Evolutionary conservation across 768 basidiomycete species (phyloP).

Genomic region (Pulveroboletus sp.): DNA sequence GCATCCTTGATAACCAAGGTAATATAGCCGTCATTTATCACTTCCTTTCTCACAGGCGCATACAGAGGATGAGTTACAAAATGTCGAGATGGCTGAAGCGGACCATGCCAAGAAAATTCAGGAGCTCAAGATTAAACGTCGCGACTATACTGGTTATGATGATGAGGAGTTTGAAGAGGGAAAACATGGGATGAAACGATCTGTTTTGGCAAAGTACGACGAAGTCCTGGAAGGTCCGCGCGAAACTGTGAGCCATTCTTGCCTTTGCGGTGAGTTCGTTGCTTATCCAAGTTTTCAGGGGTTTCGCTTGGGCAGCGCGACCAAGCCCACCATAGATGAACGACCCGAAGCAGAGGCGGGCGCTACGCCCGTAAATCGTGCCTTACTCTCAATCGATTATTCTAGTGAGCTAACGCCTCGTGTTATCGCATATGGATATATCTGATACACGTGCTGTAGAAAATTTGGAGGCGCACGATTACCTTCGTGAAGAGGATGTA

Average conservation of each 20-base stretch:
- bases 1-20: slow-evolving; percentile 95
- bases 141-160: slow-evolving; percentile 92
- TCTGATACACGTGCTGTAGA: slow-evolving; percentile 44
- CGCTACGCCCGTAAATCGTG: slow-evolving; percentile 66
- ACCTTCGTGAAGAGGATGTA: slow-evolving; percentile 83
- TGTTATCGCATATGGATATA: background rate
- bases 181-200: slow-evolving; percentile 71
- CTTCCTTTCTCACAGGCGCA: background rate
- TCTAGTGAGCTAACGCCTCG: slow-evolving; percentile 54
- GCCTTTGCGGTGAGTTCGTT: background rate
- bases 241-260: slow-evolving; percentile 50
- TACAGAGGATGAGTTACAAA: slow-evolving; percentile 95
- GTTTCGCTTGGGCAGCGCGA: slow-evolving; percentile 77
- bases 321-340: slow-evolving; percentile 33
- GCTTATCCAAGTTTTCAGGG: slow-evolving; percentile 43
- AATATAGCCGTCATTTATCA: background rate
- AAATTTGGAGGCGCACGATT: slow-evolving; percentile 83
- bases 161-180: slow-evolving; percentile 88
- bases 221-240: slow-evolving; percentile 76
- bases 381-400: slow-evolving; percentile 83
- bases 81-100: slow-evolving; percentile 89
- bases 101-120: slow-evolving; percentile 74
- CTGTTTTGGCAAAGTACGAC: slow-evolving; percentile 90
- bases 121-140: slow-evolving; percentile 83
- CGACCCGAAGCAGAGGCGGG: slow-evolving; percentile 46